Percentiles rank a stretch among this genome's conserved stretches.
phyloP scores from a whole-genome alignment of 2,329 filamentous ascomycete species.

The Diaporthe humulicola region DNA sequence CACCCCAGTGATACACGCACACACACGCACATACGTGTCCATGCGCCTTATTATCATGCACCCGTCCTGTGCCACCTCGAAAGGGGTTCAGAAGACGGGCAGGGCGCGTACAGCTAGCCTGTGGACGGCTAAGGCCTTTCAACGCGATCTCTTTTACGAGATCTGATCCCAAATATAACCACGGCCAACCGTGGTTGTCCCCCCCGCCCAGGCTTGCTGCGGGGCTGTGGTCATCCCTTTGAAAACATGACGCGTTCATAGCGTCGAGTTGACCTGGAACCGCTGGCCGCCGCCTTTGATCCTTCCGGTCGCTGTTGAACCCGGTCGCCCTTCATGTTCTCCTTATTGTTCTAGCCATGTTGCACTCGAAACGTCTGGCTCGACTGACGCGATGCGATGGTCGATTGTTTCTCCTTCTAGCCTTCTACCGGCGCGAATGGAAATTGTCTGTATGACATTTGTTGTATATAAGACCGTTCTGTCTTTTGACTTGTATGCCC shows the following conservation, averaged over 20 bases:
- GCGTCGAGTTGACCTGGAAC: slow-evolving; percentile 18
- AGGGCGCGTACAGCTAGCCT: neutral
- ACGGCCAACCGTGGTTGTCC: neutral
- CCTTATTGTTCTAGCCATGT: slow-evolving; percentile 19
- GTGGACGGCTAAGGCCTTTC: neutral
- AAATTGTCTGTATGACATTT: slow-evolving; percentile 14
- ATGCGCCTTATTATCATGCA: neutral
- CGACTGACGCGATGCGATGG: neutral
- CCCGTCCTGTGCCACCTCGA: neutral
- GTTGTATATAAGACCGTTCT: slow-evolving; percentile 9
- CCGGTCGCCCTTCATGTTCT: slow-evolving; percentile 2
- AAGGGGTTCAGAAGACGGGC: neutral
- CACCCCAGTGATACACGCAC: neutral
- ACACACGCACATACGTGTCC: neutral
- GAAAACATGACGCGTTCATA: slow-evolving; percentile 26
- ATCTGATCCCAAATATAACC: neutral
- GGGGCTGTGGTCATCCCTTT: slow-evolving; percentile 5
- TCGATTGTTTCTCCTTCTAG: slow-evolving; percentile 25
- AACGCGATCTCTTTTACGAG: slow-evolving; percentile 26
- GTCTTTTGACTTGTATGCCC: slow-evolving; percentile 10
- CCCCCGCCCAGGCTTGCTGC: neutral
- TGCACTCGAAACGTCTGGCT: slow-evolving; percentile 2
- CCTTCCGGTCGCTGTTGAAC: neutral
- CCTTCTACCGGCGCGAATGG: slow-evolving; percentile 39
- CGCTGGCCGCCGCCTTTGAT: slow-evolving; percentile 1